Base-by-base conservation (phyloP, 371 early-diverging fungal genomes). In the Mucor irregularis region DNA sequence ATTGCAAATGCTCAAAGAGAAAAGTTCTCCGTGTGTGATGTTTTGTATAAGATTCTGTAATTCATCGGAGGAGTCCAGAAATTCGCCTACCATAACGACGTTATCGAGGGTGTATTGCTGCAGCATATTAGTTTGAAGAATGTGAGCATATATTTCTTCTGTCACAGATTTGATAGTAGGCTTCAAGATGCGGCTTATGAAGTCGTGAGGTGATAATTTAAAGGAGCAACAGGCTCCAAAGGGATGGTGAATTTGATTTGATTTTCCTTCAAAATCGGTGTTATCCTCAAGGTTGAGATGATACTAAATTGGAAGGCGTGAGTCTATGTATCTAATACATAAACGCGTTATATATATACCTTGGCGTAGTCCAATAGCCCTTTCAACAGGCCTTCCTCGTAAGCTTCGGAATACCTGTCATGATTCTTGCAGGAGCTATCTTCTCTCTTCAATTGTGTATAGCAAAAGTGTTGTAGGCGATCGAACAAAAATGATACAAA, bases 21-120 rank as follows among this genome's bases (percentile, higher is more conserved):
- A 9, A n/a, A 10, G n/a, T 13, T 14, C n/a, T n/a, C 35, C 10
- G 6, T 3, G 14, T n/a, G 10, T 34, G 35, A 34, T 34, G 11
- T 10, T 34, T 11, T 34, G 10, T 6, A 34, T 34, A 34, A 9
- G 13, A 9, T 34, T 11, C 4, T 34, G 4, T 10, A 4, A 10
- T 14, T 34, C 35, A 0, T 9, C 35, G 4, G 35, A 14, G 19
- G 56, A 28, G n/a, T 48, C 49, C 6, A 56, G 19, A 2, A 48
- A 17, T 7, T 30, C 48, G n/a, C 49, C 56, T 17, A 56, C 11
- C 24, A 56, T 19, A 29, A 48, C 47, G 11, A 56, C 31, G 3
- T 48, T 48, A 2, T 56, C 39, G 4, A 56, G 8, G 10, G 35
- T 19, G 21, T 39, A 39, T 21, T 39, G 9, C 6, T 10, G 39